Percentiles rank a stretch among this genome's conserved stretches.
These are phyloP conservation scores for Oryza officinalis DNA, from an alignment of 176 grass and related monocot species.

Conservation along the genomic window DNA sequence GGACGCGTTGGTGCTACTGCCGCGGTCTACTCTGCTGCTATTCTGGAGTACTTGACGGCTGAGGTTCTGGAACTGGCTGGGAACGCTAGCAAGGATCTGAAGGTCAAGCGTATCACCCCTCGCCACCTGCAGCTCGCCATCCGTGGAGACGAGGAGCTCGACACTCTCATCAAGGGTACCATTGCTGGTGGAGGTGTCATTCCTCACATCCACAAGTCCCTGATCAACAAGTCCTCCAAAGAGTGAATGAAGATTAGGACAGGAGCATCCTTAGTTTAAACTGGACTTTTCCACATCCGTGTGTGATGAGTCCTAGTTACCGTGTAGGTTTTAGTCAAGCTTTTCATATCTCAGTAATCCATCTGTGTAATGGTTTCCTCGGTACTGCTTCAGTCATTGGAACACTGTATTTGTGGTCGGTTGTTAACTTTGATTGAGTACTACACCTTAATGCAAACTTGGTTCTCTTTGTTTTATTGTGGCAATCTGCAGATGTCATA, in stretches of 20 bases:
- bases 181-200: slow-evolving; percentile 73
- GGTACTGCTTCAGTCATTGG: slow-evolving; percentile 36
- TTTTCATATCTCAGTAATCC: slow-evolving; percentile 20
- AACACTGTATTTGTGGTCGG: slow-evolving; percentile 17
- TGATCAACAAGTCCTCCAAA: slow-evolving; percentile 80
- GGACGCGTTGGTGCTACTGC: slow-evolving; percentile 74
- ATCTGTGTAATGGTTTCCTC: slow-evolving; percentile 42
- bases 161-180: slow-evolving; percentile 81
- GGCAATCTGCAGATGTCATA: not conserved
- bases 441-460: slow-evolving; percentile 37
- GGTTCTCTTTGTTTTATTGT: slow-evolving; percentile 26
- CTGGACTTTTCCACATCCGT: slow-evolving; percentile 2
- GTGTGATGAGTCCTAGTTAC: slow-evolving; percentile 26
- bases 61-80: slow-evolving; percentile 72
- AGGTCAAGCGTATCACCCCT: slow-evolving; percentile 76
- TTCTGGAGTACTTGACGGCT: slow-evolving; percentile 60
- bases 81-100: slow-evolving; percentile 75
- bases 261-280: slow-evolving; percentile 46
- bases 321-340: slow-evolving; percentile 42
- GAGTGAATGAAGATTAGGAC: slow-evolving; percentile 63
- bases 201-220: slow-evolving; percentile 75
- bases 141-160: slow-evolving; percentile 67
- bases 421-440: slow-evolving; percentile 16
- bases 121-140: slow-evolving; percentile 75
- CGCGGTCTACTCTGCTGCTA: slow-evolving; percentile 66